Conservation (phyloP, 192 early-diverging fungal species). For the Lunasporangiospora selenospora region DNA sequence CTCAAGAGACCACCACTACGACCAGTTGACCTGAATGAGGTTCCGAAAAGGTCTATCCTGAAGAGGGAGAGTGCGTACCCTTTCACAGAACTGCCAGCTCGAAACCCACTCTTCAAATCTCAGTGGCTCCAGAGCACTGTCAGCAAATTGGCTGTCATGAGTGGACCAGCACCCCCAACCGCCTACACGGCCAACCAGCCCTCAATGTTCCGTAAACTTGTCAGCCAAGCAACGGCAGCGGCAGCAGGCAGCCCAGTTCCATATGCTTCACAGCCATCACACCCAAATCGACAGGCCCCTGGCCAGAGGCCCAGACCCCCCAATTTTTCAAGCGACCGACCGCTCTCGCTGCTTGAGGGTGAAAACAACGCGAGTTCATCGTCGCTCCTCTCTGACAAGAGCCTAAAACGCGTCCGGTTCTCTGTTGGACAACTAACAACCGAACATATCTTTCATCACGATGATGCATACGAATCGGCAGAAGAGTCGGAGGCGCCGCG, state of each 20-base stretch:
- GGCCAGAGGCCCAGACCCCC: constrained; percentile 36
- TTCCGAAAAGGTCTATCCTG: constrained; percentile 36
- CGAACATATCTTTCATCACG: constrained; percentile 53
- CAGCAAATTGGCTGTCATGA: constrained; percentile 40
- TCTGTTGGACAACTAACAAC: constrained; percentile 57
- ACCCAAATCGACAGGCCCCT: too few relatives aligned
- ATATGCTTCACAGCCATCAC: too few relatives aligned
- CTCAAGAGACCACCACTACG: constrained; percentile 39
- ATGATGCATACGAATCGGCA: constrained; percentile 49
- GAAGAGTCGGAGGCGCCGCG: constrained; percentile 33
- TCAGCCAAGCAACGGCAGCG: constrained; percentile 36
- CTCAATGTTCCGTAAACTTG: constrained; percentile 41
- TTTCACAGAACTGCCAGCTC: constrained; percentile 31
- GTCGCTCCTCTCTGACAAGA: constrained; percentile 34
- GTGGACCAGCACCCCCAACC: constrained; percentile 34
- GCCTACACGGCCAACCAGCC: constrained; percentile 35
- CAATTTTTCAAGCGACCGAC: constrained; percentile 23
- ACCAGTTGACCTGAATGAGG: constrained; percentile 13
- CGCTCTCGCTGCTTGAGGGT: constrained; percentile 14
- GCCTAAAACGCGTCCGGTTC: constrained; percentile 61
- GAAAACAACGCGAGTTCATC: constrained; percentile 3
- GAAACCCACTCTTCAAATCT: constrained; percentile 42
- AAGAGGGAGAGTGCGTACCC: constrained; percentile 45
- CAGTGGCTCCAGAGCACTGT: constrained; percentile 48
- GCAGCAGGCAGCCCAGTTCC: constrained; percentile 7